These are phyloP conservation scores for Colletotrichum liaoningense DNA, from an alignment of 2,329 filamentous ascomycete species.

Conservation along the genomic window DNA sequence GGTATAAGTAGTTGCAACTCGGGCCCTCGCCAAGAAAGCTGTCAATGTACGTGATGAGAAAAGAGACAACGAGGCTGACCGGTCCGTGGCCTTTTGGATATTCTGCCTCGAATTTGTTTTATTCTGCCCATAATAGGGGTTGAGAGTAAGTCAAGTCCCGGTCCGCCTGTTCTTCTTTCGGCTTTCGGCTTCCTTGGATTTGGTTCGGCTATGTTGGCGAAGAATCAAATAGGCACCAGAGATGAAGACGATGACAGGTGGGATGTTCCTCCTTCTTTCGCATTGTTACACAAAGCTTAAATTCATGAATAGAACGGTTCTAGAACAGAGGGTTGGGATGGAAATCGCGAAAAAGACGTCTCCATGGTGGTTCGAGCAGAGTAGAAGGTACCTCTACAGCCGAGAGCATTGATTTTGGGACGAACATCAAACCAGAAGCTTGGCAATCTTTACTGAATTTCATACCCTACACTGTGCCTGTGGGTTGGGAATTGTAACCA, in stretches of 20 bases:
- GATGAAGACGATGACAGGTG: background rate
- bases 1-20: background rate
- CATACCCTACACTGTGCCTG: background rate
- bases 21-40: background rate
- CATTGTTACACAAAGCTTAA: background rate
- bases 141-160: background rate
- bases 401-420: constrained; percentile 5
- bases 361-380: background rate
- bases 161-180: background rate
- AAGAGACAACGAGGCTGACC: background rate
- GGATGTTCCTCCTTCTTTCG: background rate
- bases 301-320: no score
- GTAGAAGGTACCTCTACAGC: no score
- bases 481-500: background rate
- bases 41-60: no score
- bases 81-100: background rate
- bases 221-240: background rate
- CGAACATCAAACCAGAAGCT: constrained; percentile 29
- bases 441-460: background rate
- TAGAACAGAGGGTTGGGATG: no score
- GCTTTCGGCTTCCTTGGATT: background rate
- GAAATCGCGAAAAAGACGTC: background rate
- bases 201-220: background rate
- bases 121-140: background rate
- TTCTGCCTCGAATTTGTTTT: no score